Evolutionary conservation across 148 eudicot genomes (phyloP), one percentile per base, ranked within the genome.

Genomic region (Fagopyrum esculentum): DNA sequence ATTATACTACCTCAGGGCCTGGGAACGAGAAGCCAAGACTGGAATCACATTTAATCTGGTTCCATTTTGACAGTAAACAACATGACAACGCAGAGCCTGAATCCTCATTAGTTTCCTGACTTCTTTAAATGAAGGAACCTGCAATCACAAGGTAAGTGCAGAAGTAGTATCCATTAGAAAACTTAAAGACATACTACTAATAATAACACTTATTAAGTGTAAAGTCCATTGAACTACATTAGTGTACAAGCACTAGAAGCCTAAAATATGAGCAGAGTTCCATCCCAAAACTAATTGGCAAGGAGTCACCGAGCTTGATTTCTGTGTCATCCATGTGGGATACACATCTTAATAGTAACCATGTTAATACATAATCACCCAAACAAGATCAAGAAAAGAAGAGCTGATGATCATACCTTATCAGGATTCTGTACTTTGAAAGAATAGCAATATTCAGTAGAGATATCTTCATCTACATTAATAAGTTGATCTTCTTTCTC

Each of bases 11-110:
- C 98, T 87, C 79, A 95, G 90, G 15, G 99, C 99, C 85, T 95
- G 97, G 75, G 93, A 89, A 70, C 99, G 97, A 75, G 99, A 95
- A 69, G 99, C 99, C 84, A 95, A 78, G 45, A 84, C 96, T n/a
- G 99, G 99, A 78, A 95, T 86, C 59, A 92, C 92, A 69, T 92
- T 95, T 59, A 95, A 80, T 77, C 82, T 89, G 69, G 83, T 81
- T 74, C 93, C 97, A 63, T 82, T 87, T 79, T 89, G 97, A 77
- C 97, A 95, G 77, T 85, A 89, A 51, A 95, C 71, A 46, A 83
- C 86, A 85, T 90, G 96, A 76, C 96, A 95, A 55, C 99, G 96
- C n/a, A 95, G 89, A 74, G 92, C 96, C 81, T 92, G 97, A 80
- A 90, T 87, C 73, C 99, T 84, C 97, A 92, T 87, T 12, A 79